Base-by-base conservation (phyloP, 306 rosid genomes). In the Inga leiocalycina region DNA sequence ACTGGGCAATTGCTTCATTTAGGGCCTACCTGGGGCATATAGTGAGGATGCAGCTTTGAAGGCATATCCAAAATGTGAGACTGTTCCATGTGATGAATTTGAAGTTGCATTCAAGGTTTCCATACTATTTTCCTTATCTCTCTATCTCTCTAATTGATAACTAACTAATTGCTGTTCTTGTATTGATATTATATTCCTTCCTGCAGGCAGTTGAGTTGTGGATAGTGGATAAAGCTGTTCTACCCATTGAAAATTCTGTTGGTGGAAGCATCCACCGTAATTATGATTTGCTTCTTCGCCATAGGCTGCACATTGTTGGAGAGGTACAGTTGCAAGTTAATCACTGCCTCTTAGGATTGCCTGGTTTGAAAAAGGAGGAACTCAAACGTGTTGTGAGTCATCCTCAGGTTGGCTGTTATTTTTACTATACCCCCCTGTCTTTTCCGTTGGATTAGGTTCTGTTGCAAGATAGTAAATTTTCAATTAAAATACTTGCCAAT, bases 191-290 rank as follows among this genome's bases (percentile, higher is more conserved):
- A 8, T 13, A 73, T 56, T 84, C 39, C 22, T 46, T 84, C 72
- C 52, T 46, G 43, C 85, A 93, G 96, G 93, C 92, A 48, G 97
- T 91, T 84, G 97, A 93, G 78, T 84, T 87, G 77, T 90, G 97
- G 93, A 74, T 90, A 13, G 97, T 85, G 61, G 96, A 93, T 64
- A 93, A 88, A 90, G 93, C 95, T 70, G 93, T 91, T 91, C 90
- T 93, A 54, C 94, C 97, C 1, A 93, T 93, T 44, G 97, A 93
- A 86, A 90, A 81, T 81, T 89, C 92, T 59, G 87, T 86, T 62
- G 91, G 80, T 67, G 97, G 97, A 85, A 93, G 97, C 87, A 86
- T 89, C 76, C 94, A 90, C 83, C 93, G 92, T 32, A 93, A 90
- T 79, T 93, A 91, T 65, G 97, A 93, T 82, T 84, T 93, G 65